phyloP scores from a whole-genome alignment of 495 filamentous ascomycete genomes.

The Coniosporium apollinis region DNA sequence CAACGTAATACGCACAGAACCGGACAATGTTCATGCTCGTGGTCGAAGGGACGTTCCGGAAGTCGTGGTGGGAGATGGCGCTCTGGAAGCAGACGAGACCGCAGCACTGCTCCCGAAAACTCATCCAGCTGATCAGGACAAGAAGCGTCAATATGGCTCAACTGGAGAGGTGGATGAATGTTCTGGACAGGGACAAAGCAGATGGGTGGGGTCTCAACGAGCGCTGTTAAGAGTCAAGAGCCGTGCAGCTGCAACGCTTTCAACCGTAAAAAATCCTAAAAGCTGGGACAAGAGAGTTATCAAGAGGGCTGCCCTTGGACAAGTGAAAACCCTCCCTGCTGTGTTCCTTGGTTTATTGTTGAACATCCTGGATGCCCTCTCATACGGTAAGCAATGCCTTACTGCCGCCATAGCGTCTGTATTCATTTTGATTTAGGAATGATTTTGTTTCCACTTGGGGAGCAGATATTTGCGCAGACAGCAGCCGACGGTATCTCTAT shows the following conservation, averaged over 20 bases:
- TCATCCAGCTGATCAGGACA: no score
- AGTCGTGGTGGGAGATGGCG: no score
- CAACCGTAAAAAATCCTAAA: conserved; percentile 40
- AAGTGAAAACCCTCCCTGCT: conserved; percentile 58
- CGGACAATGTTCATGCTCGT: no score
- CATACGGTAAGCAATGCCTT: conserved; percentile 50
- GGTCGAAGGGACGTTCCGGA: no score
- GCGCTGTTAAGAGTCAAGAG: no score
- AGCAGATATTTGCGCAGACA: conserved; percentile 62
- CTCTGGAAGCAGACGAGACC: no score
- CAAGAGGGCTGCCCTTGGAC: conserved; percentile 44
- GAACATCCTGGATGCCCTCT: conserved; percentile 86
- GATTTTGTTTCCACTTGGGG: conserved; percentile 86
- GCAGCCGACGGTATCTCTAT: conserved; percentile 92
- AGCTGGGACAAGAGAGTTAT: conserved; percentile 51
- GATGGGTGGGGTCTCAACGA: no score
- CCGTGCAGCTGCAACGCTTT: no score
- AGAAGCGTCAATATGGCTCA: neutral
- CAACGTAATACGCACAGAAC: no score
- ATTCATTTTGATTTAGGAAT: conserved; percentile 35
- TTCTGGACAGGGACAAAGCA: no score
- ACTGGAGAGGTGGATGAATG: conserved; percentile 11
- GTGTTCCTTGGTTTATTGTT: conserved; percentile 77
- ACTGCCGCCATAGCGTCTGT: neutral
- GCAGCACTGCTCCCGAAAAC: no score